These are phyloP conservation scores for Penicillium nordicum DNA, from an alignment of 2,329 filamentous ascomycete species.

Conservation along the genomic window DNA sequence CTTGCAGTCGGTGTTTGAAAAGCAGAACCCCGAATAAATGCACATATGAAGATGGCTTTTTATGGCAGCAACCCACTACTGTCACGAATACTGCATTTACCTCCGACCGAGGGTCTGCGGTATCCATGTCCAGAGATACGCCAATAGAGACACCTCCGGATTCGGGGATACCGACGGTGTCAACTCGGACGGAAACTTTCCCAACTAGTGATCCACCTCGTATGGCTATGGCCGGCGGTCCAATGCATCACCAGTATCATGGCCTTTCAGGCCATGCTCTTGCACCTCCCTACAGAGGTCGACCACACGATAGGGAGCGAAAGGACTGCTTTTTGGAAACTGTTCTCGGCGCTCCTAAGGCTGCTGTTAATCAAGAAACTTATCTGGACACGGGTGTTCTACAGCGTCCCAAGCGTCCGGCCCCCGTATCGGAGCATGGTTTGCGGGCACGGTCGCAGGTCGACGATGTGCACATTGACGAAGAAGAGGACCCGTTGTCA, in stretches of 20 bases:
- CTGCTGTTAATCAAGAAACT: constrained; percentile 32
- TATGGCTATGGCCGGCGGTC: background rate
- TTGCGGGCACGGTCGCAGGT: constrained; percentile 4
- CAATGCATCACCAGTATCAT: constrained; percentile 6
- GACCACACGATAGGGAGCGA: constrained; percentile 23
- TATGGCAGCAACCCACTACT: constrained; percentile 40
- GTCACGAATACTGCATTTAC: constrained; percentile 26
- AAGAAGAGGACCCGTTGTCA: constrained; percentile 24
- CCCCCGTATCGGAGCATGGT: constrained; percentile 1
- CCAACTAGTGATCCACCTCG: constrained; percentile 8
- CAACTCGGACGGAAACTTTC: constrained; percentile 23
- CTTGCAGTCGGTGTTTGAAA: constrained; percentile 40
- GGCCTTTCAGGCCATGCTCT: constrained; percentile 1
- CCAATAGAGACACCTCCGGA: constrained; percentile 27
- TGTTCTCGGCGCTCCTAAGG: constrained; percentile 34
- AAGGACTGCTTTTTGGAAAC: constrained; percentile 34
- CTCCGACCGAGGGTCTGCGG: constrained; percentile 24
- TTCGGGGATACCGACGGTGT: constrained; percentile 29
- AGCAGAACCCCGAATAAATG: constrained; percentile 35
- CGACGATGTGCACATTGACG: constrained; percentile 13
- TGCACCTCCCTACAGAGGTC: constrained; percentile 3
- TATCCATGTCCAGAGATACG: constrained; percentile 17
- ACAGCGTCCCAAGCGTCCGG: constrained; percentile 25
- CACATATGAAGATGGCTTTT: constrained; percentile 41
- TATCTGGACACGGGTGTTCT: constrained; percentile 29